Evolutionary conservation across 202 grass and related monocot species (phyloP), one percentile per base, ranked within the genome.

Genomic region (Zizania palustris): DNA sequence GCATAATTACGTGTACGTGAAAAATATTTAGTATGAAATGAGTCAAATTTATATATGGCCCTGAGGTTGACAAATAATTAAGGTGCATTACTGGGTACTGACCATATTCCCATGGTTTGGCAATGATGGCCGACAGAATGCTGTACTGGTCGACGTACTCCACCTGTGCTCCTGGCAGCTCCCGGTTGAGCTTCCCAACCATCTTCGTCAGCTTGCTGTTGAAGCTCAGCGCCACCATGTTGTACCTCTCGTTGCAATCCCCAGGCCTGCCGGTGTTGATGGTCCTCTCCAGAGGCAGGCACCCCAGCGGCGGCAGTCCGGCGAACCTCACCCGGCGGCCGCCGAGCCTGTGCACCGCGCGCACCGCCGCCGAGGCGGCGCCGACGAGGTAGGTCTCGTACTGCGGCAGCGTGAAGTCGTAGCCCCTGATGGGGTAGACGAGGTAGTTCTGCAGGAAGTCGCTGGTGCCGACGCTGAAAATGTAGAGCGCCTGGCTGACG

Each of bases 381-480:
- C 36, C 69, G 11, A 56, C 28, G 2, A 91, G 80, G 73, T 85
- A 89, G 39, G 73, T 78, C 19, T 65, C 60, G 74, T 91, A 96
- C 60, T 80, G 65, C n/a, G 55, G 63, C 54, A 84, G 62, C 2
- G 81, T 87, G 83, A 87, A 89, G 59, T 79, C 38, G 60, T 44
- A 11, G 3, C 75, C 55, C 54, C 86, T 60, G 3, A 55, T 20
- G 0, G 81, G 49, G 65, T 67, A 63, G 7, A 81, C 45, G 11
- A 79, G 88, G 83, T 96, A 96, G 74, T 96, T 96, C 60, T 84
- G 86, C 16, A 96, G 69, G 77, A 89, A 89, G 56, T 91, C 88
- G 76, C 90, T 89, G 60, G 66, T 79, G 48, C 89, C 89, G 44
- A 81, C 38, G 85, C 89, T 96, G 36, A 89, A 37, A 54, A 87